Base-by-base conservation (phyloP, 2,329 filamentous ascomycete species). In the Diplodia intermedia region DNA sequence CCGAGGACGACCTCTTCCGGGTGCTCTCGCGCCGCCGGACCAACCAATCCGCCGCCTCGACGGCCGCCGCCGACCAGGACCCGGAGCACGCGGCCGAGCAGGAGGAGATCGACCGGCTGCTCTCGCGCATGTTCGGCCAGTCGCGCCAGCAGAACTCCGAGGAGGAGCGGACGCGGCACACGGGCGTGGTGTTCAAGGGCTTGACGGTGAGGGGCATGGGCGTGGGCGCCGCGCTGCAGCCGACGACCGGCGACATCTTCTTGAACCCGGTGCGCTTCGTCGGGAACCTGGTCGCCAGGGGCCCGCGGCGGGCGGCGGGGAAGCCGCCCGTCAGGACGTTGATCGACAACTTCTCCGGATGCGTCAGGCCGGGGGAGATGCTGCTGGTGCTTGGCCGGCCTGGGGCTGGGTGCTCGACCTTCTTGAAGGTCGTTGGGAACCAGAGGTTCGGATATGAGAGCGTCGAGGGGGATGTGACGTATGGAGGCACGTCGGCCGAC, bases 291-390 rank as follows among this genome's bases (percentile, higher is more conserved):
- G 71, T 80, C 79, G 68, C 81, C 80, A 71, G 81, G 80, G 79
- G 74, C 40, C 80, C 77, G 62, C 76, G 76, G 56, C 75, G 75
- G 66, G 75, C 79, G 67, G 75, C 69, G 43, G 78, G 72, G 53
- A 88, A 86, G 72, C 84, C 86, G 0, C 86, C 89, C 0, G 77
- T 90, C 23, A 86, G 86, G 70, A 89, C 88, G 0, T 89, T 93
- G 55, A 78, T 93, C 26, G 84, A 90, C 65, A 83, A 86, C 72
- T 87, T 85, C 68, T 86, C 89, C 74, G 90, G 90, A 12, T 91
- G 88, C 71, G 87, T 92, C 62, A 89, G 89, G 75, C 89, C 90
- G 0, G 90, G 89, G 23, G 89, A 91, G 77, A 91, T 91, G 90
- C 78, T 91, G 1, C 79, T 91, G 0, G 89, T 92, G 0, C 81